Evolutionary conservation across 2,329 filamentous ascomycete species (phyloP).

Genomic region (Dactylella cylindrospora): DNA sequence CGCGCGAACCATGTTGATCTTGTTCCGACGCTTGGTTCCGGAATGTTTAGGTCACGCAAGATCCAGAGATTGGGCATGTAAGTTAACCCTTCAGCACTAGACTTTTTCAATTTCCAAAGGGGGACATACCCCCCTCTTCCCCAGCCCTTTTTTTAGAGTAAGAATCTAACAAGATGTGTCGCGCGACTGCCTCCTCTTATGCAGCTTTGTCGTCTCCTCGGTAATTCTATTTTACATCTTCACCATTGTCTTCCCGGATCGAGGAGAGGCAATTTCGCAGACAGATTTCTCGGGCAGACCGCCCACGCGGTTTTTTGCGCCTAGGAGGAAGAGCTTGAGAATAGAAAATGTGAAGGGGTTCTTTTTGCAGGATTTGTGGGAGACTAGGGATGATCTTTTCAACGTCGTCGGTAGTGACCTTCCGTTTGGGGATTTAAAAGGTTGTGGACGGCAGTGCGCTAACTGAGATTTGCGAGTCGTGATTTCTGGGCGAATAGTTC

Average conservation of each 20-base stretch:
- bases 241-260: slow-evolving; percentile 24
- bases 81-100: slow-evolving; percentile 12
- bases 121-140: not conserved
- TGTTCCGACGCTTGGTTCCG: slow-evolving; percentile 23
- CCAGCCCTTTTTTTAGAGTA: too few relatives aligned
- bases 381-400: slow-evolving; percentile 34
- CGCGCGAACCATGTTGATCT: slow-evolving; percentile 25
- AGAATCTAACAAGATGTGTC: slow-evolving; percentile 14
- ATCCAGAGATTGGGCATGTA: slow-evolving; percentile 40
- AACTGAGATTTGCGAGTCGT: not conserved
- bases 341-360: slow-evolving; percentile 39
- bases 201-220: slow-evolving; percentile 34
- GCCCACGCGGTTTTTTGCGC: slow-evolving; percentile 28
- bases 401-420: slow-evolving; percentile 44
- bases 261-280: slow-evolving; percentile 20
- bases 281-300: slow-evolving; percentile 37
- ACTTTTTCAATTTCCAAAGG: not conserved
- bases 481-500: slow-evolving; percentile 32
- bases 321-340: slow-evolving; percentile 23
- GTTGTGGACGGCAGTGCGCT: slow-evolving; percentile 1
- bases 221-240: slow-evolving; percentile 35
- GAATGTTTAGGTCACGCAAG: slow-evolving; percentile 42
- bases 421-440: slow-evolving; percentile 12
- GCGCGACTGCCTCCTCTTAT: slow-evolving; percentile 7
- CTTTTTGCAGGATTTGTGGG: slow-evolving; percentile 34